phyloP scores from a whole-genome alignment of 257 asterid genomes.

The Craterostigma plantagineum region DNA sequence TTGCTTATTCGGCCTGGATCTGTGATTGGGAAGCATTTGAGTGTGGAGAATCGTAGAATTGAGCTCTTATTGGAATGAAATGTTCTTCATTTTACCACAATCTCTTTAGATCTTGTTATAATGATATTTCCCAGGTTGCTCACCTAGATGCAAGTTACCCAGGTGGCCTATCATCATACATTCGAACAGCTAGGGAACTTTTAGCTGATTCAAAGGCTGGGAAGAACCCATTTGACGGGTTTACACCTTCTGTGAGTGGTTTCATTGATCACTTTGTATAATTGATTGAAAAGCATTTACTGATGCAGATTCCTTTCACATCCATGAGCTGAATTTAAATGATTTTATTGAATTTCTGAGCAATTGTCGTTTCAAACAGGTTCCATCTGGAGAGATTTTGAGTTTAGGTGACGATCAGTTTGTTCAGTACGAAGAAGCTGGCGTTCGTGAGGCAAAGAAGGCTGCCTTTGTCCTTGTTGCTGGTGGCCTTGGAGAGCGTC shows the following conservation, averaged over 20 bases:
- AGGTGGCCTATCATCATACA: constrained; percentile 66
- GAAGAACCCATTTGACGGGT: constrained; percentile 89
- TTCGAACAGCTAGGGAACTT: constrained; percentile 77
- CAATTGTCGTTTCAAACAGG: constrained; percentile 37
- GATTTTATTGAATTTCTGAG: not conserved
- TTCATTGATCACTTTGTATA: too few species aligned
- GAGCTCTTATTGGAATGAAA: too few species aligned
- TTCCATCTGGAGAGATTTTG: constrained; percentile 86
- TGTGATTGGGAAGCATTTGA: too few species aligned
- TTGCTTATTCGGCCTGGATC: too few species aligned
- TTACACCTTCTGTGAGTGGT: constrained; percentile 82
- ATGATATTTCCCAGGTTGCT: constrained; percentile 29
- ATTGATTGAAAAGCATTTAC: not conserved
- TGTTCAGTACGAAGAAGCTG: constrained; percentile 57
- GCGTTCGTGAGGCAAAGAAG: constrained; percentile 67
- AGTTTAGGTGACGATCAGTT: constrained; percentile 56
- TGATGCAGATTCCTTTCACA: constrained; percentile 1
- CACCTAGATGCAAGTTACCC: constrained; percentile 79
- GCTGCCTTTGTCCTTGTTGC: constrained; percentile 98
- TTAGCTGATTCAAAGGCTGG: constrained; percentile 94
- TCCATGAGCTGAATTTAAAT: not conserved
- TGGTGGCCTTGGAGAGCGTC: constrained; percentile 99
- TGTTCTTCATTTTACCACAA: not conserved
- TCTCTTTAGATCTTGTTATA: constrained; percentile 4
- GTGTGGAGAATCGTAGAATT: too few species aligned